phyloP scores from a whole-genome alignment of 306 rosid genomes.

The Phaseolus lunatus region DNA sequence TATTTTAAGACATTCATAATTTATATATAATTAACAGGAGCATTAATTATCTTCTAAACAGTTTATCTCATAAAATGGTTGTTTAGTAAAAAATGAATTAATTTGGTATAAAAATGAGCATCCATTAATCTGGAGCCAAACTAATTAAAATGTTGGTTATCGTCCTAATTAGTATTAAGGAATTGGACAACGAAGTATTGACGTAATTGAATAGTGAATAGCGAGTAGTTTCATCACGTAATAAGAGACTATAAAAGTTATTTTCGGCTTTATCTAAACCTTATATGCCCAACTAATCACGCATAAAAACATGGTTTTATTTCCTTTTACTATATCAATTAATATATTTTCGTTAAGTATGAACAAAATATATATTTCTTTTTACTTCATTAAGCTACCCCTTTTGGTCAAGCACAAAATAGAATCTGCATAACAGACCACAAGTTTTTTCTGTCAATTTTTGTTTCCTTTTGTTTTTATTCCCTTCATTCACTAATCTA shows the following conservation, averaged over 20 bases:
- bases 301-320: conserved; percentile 4
- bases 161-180: not conserved
- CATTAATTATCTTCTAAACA: too few relatives aligned
- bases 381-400: not conserved
- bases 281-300: conserved; percentile 5
- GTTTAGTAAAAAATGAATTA: not conserved
- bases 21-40: too few relatives aligned
- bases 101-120: not conserved
- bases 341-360: not conserved
- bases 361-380: not conserved
- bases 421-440: not conserved
- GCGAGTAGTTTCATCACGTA: conserved; percentile 46
- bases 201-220: conserved; percentile 29
- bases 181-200: not conserved
- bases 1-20: too few relatives aligned
- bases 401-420: not conserved
- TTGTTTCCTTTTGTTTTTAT: not conserved
- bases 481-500: not conserved
- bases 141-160: conserved; percentile 25
- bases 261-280: conserved; percentile 37
- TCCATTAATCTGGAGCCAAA: not conserved
- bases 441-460: not conserved
- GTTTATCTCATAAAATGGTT: not conserved
- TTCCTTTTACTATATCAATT: not conserved
- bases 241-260: not conserved